Base-by-base conservation (phyloP, 1,284 basidiomycete species). In the Rhodotorula glutinis region DNA sequence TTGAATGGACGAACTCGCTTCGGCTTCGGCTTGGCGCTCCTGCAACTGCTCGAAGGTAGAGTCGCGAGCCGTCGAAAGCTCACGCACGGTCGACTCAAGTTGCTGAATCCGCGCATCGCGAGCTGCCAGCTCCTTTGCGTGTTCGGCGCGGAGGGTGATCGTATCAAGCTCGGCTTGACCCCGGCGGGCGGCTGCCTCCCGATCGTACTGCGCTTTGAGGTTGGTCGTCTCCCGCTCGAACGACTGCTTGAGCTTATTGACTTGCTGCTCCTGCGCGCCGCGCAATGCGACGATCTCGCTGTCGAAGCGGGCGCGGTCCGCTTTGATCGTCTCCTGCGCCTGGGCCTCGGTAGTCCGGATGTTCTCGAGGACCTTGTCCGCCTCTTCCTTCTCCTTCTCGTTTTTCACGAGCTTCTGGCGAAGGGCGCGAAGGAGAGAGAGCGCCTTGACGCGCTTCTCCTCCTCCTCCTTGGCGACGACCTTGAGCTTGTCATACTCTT, bases 401-500 rank as follows among this genome's bases (percentile, higher is more conserved):
- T 90, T 86, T 78, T 92, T 95, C 53, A 94, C 89, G 27, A 92
- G 81, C 78, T 95, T 96, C 79, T 91, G 87, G 59, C 93, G 82
- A n/a, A 96, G 90, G 2, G 91, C 74, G 89, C 81, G 95, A 69
- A 97, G 81, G 41, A 95, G 80, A 58, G 86, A 88, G 68, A 96
- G 88, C 0, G 92, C 92, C 77, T 96, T 97, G n/a, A 86, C 85
- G 19, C 93, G 86, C 79, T 96, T 96, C 79, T 97, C 93, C 78
- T 96, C 93, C 77, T 96, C 93, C 71, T 95, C 92, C 77, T 90
- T 94, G 2, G 86, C 87, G 3, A 82, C 69, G 17, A 80, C 81
- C 72, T 86, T 87, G 3, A 84, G 80, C 65, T 85, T 86, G 62
- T 65, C 57, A 63, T 67, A 63, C 59, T 70, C 63, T 21, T 77